A percentile compares a stretch with the other conserved stretches of the same genome.
Evolutionary conservation across 2,329 filamentous ascomycete genomes (phyloP).

Genomic region (Colletotrichum navitas): DNA sequence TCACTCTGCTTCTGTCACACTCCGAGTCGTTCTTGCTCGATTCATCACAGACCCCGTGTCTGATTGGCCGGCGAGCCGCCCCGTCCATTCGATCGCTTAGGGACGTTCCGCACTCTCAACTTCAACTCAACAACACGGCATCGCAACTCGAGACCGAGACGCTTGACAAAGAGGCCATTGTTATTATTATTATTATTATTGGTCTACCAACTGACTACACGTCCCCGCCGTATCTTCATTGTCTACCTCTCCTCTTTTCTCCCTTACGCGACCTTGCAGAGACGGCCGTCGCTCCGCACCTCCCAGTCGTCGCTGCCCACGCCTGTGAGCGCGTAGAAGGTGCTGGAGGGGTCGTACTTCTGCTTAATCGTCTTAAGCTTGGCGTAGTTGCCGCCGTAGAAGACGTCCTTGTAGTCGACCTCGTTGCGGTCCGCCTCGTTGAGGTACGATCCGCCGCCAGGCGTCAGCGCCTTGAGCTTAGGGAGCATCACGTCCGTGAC

Average conservation of each 20-base stretch:
- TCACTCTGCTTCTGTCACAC: not conserved
- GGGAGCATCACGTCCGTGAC: constrained; percentile 34
- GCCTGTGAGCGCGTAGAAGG: constrained; percentile 63
- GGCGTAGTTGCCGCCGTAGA: constrained; percentile 62
- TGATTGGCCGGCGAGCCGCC: not conserved
- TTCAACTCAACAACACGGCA: not conserved
- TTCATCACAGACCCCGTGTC: not conserved
- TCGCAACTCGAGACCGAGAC: not conserved
- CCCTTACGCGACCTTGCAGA: constrained; percentile 36
- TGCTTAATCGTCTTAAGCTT: constrained; percentile 60
- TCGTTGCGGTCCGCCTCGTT: constrained; percentile 65
- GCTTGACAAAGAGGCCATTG: not conserved
- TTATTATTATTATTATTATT: not conserved
- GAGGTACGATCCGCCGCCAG: constrained; percentile 60
- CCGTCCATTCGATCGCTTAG: not conserved
- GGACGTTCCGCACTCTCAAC: not conserved
- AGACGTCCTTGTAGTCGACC: constrained; percentile 57
- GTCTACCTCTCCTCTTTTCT: not conserved
- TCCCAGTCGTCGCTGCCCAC: constrained; percentile 67
- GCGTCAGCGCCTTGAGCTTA: constrained; percentile 46
- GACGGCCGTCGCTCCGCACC: constrained; percentile 45
- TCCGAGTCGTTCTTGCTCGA: not conserved
- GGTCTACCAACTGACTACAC: not conserved
- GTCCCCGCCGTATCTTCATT: not conserved
- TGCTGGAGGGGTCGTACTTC: constrained; percentile 57